Evolutionary conservation across 1,284 basidiomycete genomes (phyloP), one percentile per base, ranked within the genome.

Genomic region (Ceratobasidium sp.): DNA sequence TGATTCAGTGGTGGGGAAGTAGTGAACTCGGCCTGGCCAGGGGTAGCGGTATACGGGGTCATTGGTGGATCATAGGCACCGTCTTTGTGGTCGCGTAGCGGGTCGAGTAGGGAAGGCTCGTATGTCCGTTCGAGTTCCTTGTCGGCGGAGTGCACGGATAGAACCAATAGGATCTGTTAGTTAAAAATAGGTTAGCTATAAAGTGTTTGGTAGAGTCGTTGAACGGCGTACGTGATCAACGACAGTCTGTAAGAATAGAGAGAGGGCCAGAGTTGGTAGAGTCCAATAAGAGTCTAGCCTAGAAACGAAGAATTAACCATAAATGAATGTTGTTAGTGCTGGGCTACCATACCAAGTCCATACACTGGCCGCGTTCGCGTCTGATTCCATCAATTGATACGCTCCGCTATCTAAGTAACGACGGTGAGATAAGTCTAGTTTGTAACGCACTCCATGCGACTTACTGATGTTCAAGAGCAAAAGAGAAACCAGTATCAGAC

Each of bases 281-380:
- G 71, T 46, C 71, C 71, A 73, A 40, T 51, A 73, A 1, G 71
- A 73, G 42, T 73, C 46, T 42, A 73, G 39, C 71, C 71, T 73
- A 28, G 4, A 58, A 61, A 56, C n/a, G n/a, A n/a, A n/a, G n/a
- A 23, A 71, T 49, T 23, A 26, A 46, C 20, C 2, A 67, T 2
- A 12, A 15, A 26, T 42, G 23, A 67, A 20, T 44, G 23, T 18
- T 18, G 18, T 42, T 13, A 33, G 20, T 2, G 40, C 2, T 28
- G 42, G 23, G n/a, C 6, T 6, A 40, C n/a, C 60, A 26, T 15
- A 75, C 72, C 72, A 75, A 63, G n/a, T 49, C 72, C 72, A 75
- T 9, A 75, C 39, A 23, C 44, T 51, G 12, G 60, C 61, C 3
- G 18, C 46, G 20, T 49, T 44, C 7, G 46, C 28, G 9, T n/a